Conservation (phyloP, 306 rosid genomes). For the Trifolium fragiferum region DNA sequence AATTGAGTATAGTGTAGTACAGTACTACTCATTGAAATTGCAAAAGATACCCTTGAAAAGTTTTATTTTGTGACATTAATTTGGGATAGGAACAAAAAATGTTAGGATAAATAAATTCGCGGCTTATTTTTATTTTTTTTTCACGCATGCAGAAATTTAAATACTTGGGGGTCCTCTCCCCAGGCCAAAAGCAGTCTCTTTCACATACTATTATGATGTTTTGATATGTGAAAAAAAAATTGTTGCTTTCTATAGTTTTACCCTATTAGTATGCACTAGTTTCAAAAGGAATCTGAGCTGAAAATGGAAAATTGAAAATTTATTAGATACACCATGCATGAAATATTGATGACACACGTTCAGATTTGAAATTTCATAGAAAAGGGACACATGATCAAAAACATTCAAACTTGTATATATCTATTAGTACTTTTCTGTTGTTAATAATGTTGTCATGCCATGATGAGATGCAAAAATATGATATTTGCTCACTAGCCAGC, state of each 20-base stretch:
- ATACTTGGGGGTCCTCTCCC: constrained; percentile 21
- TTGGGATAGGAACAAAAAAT: constrained; percentile 34
- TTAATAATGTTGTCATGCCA: neutral
- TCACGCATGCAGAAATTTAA: constrained; percentile 31
- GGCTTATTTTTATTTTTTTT: neutral
- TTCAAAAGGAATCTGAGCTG: constrained; percentile 21
- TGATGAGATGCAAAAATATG: neutral
- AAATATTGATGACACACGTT: constrained; percentile 14
- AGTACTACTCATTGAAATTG: constrained; percentile 28
- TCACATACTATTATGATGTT: constrained; percentile 1
- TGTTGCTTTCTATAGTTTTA: constrained; percentile 4
- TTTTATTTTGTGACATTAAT: constrained; percentile 20
- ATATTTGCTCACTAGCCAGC: neutral
- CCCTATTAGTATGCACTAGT: neutral
- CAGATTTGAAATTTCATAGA: constrained; percentile 13
- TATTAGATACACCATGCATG: neutral
- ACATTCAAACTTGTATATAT: constrained; percentile 3
- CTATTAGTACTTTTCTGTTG: neutral
- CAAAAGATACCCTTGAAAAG: constrained; percentile 37
- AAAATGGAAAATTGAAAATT: constrained; percentile 19
- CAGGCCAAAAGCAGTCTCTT: neutral
- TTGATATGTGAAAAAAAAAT: constrained; percentile 17
- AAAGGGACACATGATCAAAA: neutral
- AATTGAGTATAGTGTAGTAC: neutral
- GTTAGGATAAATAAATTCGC: constrained; percentile 16